Conservation (phyloP, 2,329 filamentous ascomycete genomes). For the Aspergillus awamori region DNA sequence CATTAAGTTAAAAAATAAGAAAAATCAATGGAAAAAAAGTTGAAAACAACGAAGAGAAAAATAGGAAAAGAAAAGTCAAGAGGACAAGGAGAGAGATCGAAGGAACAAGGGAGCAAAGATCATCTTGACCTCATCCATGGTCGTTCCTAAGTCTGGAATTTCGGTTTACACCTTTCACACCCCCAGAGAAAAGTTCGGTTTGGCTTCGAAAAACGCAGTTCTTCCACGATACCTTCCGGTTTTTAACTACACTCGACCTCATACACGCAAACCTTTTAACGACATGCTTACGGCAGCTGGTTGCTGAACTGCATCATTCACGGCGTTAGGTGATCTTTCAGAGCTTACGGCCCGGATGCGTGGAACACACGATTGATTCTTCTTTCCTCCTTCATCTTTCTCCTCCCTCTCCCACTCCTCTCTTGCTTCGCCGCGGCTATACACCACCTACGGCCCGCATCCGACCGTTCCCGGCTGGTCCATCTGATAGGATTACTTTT, state of each 20-base stretch:
- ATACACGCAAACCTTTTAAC: not conserved
- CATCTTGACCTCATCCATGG: conserved; percentile 2
- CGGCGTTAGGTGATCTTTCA: conserved; percentile 37
- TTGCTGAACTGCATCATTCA: conserved; percentile 32
- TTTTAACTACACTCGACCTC: conserved; percentile 8
- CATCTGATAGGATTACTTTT: conserved; percentile 8
- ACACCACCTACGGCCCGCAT: conserved; percentile 15
- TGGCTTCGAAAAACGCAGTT: conserved; percentile 6
- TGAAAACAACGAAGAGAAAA: not conserved
- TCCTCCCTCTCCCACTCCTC: conserved; percentile 9
- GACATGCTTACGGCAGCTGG: conserved; percentile 13
- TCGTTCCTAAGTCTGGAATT: not conserved
- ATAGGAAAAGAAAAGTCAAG: not conserved
- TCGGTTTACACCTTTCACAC: not conserved
- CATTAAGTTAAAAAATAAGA: not conserved
- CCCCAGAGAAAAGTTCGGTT: conserved; percentile 7
- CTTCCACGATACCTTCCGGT: conserved; percentile 9
- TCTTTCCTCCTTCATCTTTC: conserved; percentile 13
- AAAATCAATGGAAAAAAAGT: not conserved
- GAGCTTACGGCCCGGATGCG: conserved; percentile 37
- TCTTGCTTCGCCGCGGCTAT: conserved; percentile 4
- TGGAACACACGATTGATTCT: conserved; percentile 23
- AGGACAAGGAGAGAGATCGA: not conserved
- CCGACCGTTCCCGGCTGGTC: conserved; percentile 21
- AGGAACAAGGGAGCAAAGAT: not conserved